phyloP scores from a whole-genome alignment of 2,329 filamentous ascomycete genomes.

The Fusarium brevicatenulatum region DNA sequence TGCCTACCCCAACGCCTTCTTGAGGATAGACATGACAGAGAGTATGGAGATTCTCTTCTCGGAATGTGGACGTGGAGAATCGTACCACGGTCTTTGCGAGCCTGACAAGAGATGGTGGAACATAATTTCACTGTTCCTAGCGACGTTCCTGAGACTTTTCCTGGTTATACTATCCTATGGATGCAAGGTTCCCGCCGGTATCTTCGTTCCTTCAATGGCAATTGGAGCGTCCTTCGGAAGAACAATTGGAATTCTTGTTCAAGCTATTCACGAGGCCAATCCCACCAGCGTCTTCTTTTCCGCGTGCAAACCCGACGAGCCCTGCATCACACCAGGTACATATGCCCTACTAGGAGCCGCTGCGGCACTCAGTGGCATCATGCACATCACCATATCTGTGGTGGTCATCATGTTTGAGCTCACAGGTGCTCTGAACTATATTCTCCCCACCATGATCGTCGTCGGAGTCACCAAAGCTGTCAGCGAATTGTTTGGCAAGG shows the following conservation, averaged over 20 bases:
- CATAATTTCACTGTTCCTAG: conserved; percentile 79
- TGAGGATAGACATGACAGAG: conserved; percentile 98
- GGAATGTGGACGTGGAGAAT: conserved; percentile 89
- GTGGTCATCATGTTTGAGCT: conserved; percentile 99
- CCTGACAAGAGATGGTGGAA: conserved; percentile 78
- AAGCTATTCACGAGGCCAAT: conserved; percentile 85
- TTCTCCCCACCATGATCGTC: conserved; percentile 98
- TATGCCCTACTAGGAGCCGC: conserved; percentile 96
- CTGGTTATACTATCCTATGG: conserved; percentile 97
- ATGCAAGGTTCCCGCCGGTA: conserved; percentile 96
- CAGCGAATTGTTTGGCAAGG: conserved; percentile 89
- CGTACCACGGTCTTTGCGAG: conserved; percentile 92
- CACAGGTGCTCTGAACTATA: conserved; percentile 96
- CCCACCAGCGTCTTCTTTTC: conserved; percentile 87
- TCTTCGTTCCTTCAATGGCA: conserved; percentile 98
- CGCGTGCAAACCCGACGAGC: conserved; percentile 87
- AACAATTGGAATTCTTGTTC: conserved; percentile 93
- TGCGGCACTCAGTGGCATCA: conserved; percentile 92
- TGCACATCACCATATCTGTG: conserved; percentile 97
- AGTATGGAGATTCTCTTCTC: conserved; percentile 98
- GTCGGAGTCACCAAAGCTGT: conserved; percentile 97
- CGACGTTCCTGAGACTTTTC: conserved; percentile 82
- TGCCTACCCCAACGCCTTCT: conserved; percentile 96
- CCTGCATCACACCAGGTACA: conserved; percentile 96
- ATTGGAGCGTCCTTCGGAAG: conserved; percentile 94